Evolutionary conservation across 2,329 filamentous ascomycete genomes (phyloP).

Genomic region (Pseudophaeomoniella oleicola): DNA sequence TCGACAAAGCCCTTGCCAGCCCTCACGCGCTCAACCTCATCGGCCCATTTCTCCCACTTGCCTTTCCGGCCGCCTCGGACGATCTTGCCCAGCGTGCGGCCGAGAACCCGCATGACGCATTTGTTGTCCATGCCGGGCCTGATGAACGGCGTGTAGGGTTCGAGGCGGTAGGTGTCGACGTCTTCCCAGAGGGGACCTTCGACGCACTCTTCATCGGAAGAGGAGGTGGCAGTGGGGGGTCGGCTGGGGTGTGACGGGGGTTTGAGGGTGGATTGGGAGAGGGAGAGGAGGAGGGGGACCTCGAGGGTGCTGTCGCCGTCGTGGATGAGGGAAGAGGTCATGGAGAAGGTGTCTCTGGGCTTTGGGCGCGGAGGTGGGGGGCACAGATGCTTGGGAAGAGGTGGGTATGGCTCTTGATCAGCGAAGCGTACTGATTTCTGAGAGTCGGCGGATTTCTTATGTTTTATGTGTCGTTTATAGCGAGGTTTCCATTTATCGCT

Average conservation of each 20-base stretch:
- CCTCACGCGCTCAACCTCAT: too few relatives aligned
- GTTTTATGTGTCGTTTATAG: conserved; percentile 8
- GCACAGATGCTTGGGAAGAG: not conserved
- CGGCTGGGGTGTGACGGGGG: not conserved
- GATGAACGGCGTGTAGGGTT: too few relatives aligned
- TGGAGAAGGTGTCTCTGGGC: not conserved
- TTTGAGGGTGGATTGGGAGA: not conserved
- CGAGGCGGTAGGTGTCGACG: too few relatives aligned
- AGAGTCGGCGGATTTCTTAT: not conserved
- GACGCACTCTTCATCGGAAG: not conserved
- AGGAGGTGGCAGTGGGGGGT: not conserved
- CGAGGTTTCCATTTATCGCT: conserved; percentile 17
- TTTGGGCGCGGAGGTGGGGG: not conserved
- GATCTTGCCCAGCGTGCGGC: too few relatives aligned
- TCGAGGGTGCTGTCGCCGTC: not conserved
- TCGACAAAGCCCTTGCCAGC: too few relatives aligned
- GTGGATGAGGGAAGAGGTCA: not conserved
- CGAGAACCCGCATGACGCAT: too few relatives aligned
- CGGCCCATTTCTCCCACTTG: too few relatives aligned
- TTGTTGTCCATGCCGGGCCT: too few relatives aligned
- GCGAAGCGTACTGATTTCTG: not conserved
- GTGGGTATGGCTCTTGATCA: not conserved
- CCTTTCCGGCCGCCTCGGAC: too few relatives aligned
- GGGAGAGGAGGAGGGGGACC: not conserved
- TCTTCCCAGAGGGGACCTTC: not conserved